These are phyloP conservation scores for Ichthyophthirius multifiliis DNA, from an alignment of 169 alveolate genomes.

Conservation along the genomic window DNA sequence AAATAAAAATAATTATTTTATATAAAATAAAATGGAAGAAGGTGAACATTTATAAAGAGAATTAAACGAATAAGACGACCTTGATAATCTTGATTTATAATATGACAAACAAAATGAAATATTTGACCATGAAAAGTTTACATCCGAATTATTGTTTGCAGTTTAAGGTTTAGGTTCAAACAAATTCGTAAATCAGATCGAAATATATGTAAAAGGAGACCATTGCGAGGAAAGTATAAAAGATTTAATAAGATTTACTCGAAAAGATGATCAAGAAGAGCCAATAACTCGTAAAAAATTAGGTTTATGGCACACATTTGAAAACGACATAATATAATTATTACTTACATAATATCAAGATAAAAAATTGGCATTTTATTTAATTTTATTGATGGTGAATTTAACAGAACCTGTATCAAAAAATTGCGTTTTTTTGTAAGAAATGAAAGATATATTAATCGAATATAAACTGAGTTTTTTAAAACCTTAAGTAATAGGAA, in stretches of 20 bases:
- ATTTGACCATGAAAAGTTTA: neutral
- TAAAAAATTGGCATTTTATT: slow-evolving; percentile 31
- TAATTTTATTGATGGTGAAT: slow-evolving; percentile 23
- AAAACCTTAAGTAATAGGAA: slow-evolving; percentile 5
- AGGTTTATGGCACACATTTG: slow-evolving; percentile 44
- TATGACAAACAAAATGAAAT: neutral
- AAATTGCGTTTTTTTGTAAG: neutral
- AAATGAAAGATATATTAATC: neutral
- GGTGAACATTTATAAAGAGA: slow-evolving; percentile 3
- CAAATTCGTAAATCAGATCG: slow-evolving; percentile 29
- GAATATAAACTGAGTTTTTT: slow-evolving; percentile 39
- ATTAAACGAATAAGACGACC: slow-evolving; percentile 18
- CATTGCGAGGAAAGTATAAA: slow-evolving; percentile 41
- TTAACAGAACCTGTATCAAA: slow-evolving; percentile 30
- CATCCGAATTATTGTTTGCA: slow-evolving; percentile 21
- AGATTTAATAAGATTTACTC: slow-evolving; percentile 26
- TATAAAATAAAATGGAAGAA: no score
- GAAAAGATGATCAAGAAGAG: slow-evolving; percentile 33
- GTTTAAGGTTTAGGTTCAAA: slow-evolving; percentile 53
- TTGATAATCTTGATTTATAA: slow-evolving; percentile 10
- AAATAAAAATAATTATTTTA: no score
- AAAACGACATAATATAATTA: slow-evolving; percentile 41
- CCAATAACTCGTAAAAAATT: slow-evolving; percentile 29
- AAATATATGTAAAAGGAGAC: slow-evolving; percentile 50
- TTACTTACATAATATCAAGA: slow-evolving; percentile 42